Conservation (phyloP, 202 grass and related monocot species). For the Saccharum hybrid region DNA sequence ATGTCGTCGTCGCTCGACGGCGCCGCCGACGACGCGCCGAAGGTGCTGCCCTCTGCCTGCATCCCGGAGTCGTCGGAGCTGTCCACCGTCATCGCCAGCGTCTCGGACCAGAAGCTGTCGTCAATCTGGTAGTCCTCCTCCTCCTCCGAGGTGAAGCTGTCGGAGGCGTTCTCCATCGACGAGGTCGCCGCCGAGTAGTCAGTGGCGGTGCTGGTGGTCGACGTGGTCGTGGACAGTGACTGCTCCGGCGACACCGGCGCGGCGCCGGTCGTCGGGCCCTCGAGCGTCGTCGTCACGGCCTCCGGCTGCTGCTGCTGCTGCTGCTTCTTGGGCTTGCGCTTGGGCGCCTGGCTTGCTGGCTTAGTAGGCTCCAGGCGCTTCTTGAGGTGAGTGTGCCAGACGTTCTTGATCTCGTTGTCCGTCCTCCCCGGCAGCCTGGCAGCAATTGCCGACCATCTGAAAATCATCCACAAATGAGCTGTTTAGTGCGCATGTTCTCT, state of each 20-base stretch:
- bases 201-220: slow-evolving; percentile 27
- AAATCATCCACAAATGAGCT: slow-evolving; percentile 5
- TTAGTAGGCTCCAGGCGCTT: slow-evolving; percentile 60
- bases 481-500: slow-evolving; percentile 36
- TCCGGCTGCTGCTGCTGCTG: not conserved
- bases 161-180: slow-evolving; percentile 43
- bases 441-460: slow-evolving; percentile 82
- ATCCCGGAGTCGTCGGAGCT: slow-evolving; percentile 29
- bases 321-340: slow-evolving; percentile 44
- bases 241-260: slow-evolving; percentile 48
- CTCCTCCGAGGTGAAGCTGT: slow-evolving; percentile 57
- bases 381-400: slow-evolving; percentile 93
- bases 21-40: not conserved
- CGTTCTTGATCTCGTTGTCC: slow-evolving; percentile 96
- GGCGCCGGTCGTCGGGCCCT: slow-evolving; percentile 1
- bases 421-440: slow-evolving; percentile 81
- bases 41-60: not conserved
- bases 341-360: slow-evolving; percentile 33
- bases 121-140: slow-evolving; percentile 58
- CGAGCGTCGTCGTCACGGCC: not conserved
- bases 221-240: slow-evolving; percentile 40
- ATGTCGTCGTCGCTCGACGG: slow-evolving; percentile 54
- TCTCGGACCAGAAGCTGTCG: slow-evolving; percentile 85
- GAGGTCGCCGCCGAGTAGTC: slow-evolving; percentile 47
- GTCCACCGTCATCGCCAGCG: slow-evolving; percentile 54